phyloP scores from a whole-genome alignment of 495 filamentous ascomycete species.

The Aspergillus kassunensis region DNA sequence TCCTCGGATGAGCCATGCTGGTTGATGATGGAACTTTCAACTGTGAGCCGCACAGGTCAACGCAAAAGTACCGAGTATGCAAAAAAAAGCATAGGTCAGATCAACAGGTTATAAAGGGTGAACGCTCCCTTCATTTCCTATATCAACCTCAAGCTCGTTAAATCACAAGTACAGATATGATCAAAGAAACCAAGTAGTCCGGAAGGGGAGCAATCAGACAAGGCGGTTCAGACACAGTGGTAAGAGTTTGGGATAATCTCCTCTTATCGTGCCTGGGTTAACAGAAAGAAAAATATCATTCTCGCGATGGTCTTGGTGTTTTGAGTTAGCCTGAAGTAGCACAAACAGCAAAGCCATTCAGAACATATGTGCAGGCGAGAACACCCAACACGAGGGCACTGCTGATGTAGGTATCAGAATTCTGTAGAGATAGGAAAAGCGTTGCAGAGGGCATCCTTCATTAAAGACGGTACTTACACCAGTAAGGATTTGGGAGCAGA shows the following conservation, averaged over 20 bases:
- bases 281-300: conserved; percentile 2
- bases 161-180: conserved; percentile 5
- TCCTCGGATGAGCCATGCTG: conserved; percentile 13
- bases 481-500: not conserved
- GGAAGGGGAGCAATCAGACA: not conserved
- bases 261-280: conserved; percentile 1
- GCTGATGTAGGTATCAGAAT: not conserved
- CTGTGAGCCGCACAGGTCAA: not conserved
- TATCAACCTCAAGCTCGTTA: not conserved
- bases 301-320: not conserved
- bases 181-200: not conserved
- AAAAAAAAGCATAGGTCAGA: not conserved
- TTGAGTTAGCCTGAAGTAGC: not conserved
- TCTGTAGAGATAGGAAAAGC: not conserved
- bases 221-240: not conserved
- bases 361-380: not conserved
- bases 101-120: not conserved
- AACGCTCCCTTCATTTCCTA: conserved; percentile 7
- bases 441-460: not conserved
- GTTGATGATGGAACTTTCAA: not conserved
- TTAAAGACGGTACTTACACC: not conserved
- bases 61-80: not conserved
- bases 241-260: not conserved
- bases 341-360: not conserved
- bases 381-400: not conserved